Evolutionary conservation across 179 eudicot species (phyloP), one percentile per base, ranked within the genome.

Genomic region (Heliamphora pulchella): DNA sequence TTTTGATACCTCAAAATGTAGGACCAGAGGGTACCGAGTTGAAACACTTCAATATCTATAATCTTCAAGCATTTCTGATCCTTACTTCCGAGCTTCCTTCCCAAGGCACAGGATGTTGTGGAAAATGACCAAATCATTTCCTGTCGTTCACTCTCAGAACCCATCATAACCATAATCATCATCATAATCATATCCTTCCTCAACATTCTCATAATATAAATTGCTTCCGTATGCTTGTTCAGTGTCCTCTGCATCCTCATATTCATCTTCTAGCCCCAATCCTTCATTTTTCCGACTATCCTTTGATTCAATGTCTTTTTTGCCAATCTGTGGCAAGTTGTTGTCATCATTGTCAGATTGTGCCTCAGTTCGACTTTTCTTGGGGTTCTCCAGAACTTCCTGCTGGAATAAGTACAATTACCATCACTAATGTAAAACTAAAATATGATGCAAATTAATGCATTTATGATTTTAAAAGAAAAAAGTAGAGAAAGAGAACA

Each of bases 341-440:
- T 74, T 31, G 31, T 31, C 65, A 74, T 78, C 76, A 61, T 81
- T 81, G 47, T 81, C 84, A 22, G 77, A 39, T 9, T 75, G 58
- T 39, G 46, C 61, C 51, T 85, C 86, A 3, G 78, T 72, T 20
- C 74, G 75, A 63, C 69, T 82, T 82, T 80, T 86, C 88, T 87
- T 87, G 44, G 77, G 71, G 75, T 73, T 77, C 41, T 51, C 80
- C 15, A 81, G 65, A 68, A 74, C 74, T 17, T 48, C 82, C 87
- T 87, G 86, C 62, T 50, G 64, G 66, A 46, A 65, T 1, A 65
- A 51, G 66, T 62, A 14, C 18, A 77, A 9, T 48, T 64, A 20
- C 46, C 47, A 3, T n/a, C 71, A 3, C 31, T 31, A 31, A 77
- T 20, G 59, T 2, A 59, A 59, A 47, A 18, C 65, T 20, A 63